Percentiles rank a stretch among this genome's conserved stretches.
phyloP scores from a whole-genome alignment of 768 basidiomycete species.

The Termitomyces sp. region DNA sequence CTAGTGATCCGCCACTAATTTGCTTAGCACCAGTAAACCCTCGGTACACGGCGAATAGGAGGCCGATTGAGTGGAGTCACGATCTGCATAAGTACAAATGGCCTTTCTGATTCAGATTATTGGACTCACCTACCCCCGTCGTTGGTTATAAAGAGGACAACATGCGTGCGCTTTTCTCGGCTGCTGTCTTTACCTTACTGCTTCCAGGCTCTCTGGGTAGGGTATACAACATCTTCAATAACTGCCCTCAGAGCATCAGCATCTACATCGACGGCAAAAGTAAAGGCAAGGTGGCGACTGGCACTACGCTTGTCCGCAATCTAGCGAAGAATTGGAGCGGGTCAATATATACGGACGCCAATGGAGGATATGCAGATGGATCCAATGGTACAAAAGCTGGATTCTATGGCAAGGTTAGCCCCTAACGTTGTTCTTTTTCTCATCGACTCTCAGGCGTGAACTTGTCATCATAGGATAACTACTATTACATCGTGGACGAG shows the following conservation, averaged over 20 bases:
- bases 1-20: background rate
- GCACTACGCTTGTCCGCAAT: slow-evolving; percentile 5
- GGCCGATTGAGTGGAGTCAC: background rate
- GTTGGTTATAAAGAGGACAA: background rate
- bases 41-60: background rate
- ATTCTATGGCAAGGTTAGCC: slow-evolving; percentile 25
- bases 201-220: slow-evolving; percentile 8
- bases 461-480: slow-evolving; percentile 15
- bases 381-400: slow-evolving; percentile 25
- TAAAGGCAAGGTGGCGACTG: slow-evolving; percentile 10
- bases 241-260: slow-evolving; percentile 11
- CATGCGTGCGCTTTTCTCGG: background rate
- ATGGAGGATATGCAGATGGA: slow-evolving; percentile 25
- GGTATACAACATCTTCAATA: slow-evolving; percentile 17
- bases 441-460: background rate
- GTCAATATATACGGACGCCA: slow-evolving; percentile 27
- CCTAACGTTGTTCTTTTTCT: background rate
- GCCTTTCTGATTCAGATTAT: background rate
- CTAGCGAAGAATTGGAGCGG: slow-evolving; percentile 24
- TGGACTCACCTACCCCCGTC: background rate
- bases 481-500: slow-evolving; percentile 32
- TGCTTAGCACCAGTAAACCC: background rate
- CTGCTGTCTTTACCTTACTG: background rate
- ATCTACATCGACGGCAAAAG: slow-evolving; percentile 9
- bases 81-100: background rate